Evolutionary conservation across 192 early-diverging fungal species (phyloP).

Genomic region (Diversispora epigaea): DNA sequence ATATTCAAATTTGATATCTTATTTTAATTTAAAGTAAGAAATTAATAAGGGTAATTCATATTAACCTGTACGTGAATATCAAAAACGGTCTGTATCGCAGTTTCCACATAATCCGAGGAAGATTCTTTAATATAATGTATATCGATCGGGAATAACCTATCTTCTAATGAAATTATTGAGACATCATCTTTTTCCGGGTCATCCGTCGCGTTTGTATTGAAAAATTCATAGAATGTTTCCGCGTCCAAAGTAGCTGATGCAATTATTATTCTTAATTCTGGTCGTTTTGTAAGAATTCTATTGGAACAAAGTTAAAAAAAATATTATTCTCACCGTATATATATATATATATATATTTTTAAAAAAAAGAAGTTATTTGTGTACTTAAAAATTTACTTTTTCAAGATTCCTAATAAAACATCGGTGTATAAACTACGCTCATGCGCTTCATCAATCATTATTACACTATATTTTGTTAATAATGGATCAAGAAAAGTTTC

Average conservation of each 20-base stretch:
- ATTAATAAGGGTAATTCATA: too few species aligned
- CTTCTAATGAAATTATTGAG: conserved; percentile 72
- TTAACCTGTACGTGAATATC: conserved; percentile 64
- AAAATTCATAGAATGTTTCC: conserved; percentile 68
- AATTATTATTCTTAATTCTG: conserved; percentile 71
- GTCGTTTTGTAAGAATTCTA: conserved; percentile 70
- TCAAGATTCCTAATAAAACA: conserved; percentile 67
- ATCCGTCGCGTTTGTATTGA: conserved; percentile 54
- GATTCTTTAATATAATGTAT: conserved; percentile 61
- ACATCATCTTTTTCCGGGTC: conserved; percentile 51
- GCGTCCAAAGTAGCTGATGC: conserved; percentile 84
- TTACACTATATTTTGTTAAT: conserved; percentile 75
- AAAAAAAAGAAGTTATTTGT: background rate
- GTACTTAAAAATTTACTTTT: conserved; percentile 60
- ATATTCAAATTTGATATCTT: too few species aligned
- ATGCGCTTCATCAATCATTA: conserved; percentile 97
- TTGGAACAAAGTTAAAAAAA: background rate
- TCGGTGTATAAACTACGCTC: conserved; percentile 92
- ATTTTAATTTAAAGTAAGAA: too few species aligned
- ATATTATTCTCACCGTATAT: background rate
- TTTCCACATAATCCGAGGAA: conserved; percentile 63
- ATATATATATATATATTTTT: too few species aligned
- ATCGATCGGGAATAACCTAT: conserved; percentile 71
- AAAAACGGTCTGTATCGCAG: conserved; percentile 67
- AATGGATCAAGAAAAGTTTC: conserved; percentile 84